Conservation (phyloP, 2,329 filamentous ascomycete genomes). For the Fusarium ambrosium region DNA sequence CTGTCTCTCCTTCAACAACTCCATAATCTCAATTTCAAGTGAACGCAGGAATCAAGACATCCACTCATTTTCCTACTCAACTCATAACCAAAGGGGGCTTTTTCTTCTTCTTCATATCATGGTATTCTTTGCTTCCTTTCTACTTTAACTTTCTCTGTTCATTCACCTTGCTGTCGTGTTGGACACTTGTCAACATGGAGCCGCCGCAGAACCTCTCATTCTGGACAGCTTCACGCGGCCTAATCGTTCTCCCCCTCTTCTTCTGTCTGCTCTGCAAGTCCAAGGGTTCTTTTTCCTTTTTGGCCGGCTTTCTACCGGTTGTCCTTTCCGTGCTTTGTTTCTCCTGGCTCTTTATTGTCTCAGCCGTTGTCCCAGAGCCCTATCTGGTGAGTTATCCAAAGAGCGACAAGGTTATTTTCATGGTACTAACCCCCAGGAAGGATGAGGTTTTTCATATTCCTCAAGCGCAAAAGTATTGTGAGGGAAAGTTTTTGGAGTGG, state of each 20-base stretch:
- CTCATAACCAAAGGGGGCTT: background rate
- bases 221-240: conserved; percentile 26
- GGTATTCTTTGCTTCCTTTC: background rate
- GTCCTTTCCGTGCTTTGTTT: conserved; percentile 37
- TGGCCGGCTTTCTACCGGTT: conserved; percentile 24
- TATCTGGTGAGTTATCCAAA: conserved; percentile 62
- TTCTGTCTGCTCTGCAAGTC: conserved; percentile 21
- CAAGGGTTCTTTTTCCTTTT: background rate
- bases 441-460: conserved; percentile 92
- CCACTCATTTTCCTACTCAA: background rate
- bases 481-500: conserved; percentile 81
- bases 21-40: conserved; percentile 25
- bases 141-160: background rate
- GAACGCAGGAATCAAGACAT: conserved; percentile 9
- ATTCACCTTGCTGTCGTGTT: background rate
- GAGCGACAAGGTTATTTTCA: too few relatives aligned
- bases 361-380: conserved; percentile 61
- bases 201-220: conserved; percentile 20
- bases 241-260: conserved; percentile 24
- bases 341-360: conserved; percentile 44
- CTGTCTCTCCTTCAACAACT: conserved; percentile 29
- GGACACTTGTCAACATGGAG: conserved; percentile 48
- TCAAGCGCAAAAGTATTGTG: conserved; percentile 90
- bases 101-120: background rate
- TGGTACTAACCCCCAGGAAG: conserved; percentile 58